These are phyloP conservation scores for Fusarium euwallaceae DNA, from an alignment of 2,329 filamentous ascomycete species.

Conservation along the genomic window DNA sequence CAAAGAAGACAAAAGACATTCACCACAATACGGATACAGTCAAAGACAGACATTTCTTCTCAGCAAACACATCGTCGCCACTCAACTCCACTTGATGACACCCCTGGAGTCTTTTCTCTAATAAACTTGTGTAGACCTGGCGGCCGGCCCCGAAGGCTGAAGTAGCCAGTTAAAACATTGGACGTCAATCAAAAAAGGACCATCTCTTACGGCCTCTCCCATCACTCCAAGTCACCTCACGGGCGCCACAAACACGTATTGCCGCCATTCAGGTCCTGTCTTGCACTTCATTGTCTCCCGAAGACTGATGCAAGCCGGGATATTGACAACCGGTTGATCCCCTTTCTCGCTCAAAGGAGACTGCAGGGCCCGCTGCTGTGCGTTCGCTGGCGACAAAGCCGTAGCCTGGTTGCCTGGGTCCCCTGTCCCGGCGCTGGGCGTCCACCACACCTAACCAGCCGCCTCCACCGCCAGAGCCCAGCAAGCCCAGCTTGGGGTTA, in stretches of 20 bases:
- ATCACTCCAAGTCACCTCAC: conserved; percentile 13
- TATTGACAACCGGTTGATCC: conserved; percentile 12
- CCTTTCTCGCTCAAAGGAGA: conserved; percentile 23
- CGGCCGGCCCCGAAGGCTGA: conserved; percentile 37
- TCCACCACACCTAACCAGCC: conserved; percentile 44
- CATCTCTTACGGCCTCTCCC: conserved; percentile 32
- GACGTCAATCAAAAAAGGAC: conserved; percentile 37
- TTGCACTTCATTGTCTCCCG: conserved; percentile 2
- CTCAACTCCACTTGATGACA: conserved; percentile 31
- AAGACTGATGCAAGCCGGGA: conserved; percentile 3
- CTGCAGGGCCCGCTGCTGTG: conserved; percentile 34
- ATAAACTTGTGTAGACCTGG: conserved; percentile 13
- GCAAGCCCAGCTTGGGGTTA: conserved; percentile 21
- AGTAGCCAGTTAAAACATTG: conserved; percentile 26
- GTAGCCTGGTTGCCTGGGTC: conserved; percentile 37
- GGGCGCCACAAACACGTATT: conserved; percentile 34
- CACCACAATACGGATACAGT: background rate
- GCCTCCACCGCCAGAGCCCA: conserved; percentile 38
- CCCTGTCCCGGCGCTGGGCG: conserved; percentile 37
- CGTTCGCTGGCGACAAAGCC: conserved; percentile 42
- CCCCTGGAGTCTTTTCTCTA: conserved; percentile 24
- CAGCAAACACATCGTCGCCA: conserved; percentile 21
- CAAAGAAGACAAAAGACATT: background rate
- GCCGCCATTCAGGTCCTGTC: conserved; percentile 5
- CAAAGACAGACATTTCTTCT: background rate